Percentiles rank a stretch among this genome's conserved stretches.
Conservation (phyloP, 148 eudicot genomes). For the Camellia sinensis region DNA sequence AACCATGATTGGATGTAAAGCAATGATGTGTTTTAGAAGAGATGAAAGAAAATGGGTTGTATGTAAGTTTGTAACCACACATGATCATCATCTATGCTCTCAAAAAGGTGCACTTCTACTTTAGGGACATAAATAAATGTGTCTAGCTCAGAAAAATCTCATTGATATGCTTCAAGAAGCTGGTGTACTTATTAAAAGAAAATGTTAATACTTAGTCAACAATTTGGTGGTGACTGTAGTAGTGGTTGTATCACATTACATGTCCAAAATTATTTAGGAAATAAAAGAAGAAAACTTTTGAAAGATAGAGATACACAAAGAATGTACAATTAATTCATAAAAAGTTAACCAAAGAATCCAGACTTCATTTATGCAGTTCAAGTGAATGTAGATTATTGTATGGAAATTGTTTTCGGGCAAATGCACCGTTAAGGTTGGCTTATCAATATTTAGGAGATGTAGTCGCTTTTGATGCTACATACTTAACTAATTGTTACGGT, state of each 20-base stretch:
- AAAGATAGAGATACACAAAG: neutral
- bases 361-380: neutral
- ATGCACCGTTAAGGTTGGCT: neutral
- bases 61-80: neutral
- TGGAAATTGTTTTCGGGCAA: slow-evolving; percentile 2
- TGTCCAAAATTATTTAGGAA: neutral
- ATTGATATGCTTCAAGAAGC: neutral
- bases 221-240: neutral
- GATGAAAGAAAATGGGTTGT: neutral
- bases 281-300: neutral
- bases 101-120: neutral
- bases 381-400: neutral
- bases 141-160: neutral
- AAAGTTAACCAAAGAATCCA: neutral
- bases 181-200: neutral
- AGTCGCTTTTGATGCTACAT: slow-evolving; percentile 4
- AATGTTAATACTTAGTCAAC: neutral
- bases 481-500: neutral
- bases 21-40: neutral
- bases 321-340: neutral
- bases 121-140: neutral
- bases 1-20: slow-evolving; percentile 6
- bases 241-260: neutral
- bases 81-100: neutral
- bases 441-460: neutral